phyloP scores from a whole-genome alignment of 768 basidiomycete genomes.

The Mycena latifolia region DNA sequence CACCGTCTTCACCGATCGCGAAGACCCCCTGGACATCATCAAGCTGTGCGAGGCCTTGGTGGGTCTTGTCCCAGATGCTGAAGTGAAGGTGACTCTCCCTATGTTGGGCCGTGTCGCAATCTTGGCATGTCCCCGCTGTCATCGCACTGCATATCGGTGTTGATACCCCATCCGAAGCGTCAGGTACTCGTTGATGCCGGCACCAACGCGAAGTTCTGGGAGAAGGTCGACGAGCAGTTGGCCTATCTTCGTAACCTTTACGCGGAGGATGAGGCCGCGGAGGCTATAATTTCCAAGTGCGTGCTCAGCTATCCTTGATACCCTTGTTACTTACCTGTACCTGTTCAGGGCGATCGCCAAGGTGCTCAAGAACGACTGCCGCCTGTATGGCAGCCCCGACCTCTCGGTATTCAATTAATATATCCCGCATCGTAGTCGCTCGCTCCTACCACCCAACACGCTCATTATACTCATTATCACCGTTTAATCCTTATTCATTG shows the following conservation, averaged over 20 bases:
- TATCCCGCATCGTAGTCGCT: neutral
- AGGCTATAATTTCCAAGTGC: conserved; percentile 9
- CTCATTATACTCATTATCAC: conserved; percentile 6
- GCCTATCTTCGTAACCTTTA: neutral
- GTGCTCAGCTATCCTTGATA: neutral
- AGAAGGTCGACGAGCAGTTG: conserved; percentile 21
- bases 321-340: neutral
- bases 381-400: conserved; percentile 16
- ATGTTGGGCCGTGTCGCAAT: conserved; percentile 23
- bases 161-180: conserved; percentile 3
- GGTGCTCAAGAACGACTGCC: conserved; percentile 25
- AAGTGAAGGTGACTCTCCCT: conserved; percentile 17
- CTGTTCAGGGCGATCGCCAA: conserved; percentile 11
- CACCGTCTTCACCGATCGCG: neutral
- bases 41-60: conserved; percentile 14
- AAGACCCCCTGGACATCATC: conserved; percentile 25
- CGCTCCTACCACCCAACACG: too few relatives aligned
- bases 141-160: too few relatives aligned
- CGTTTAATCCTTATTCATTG: neutral
- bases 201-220: conserved; percentile 13
- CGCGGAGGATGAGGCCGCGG: neutral
- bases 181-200: conserved; percentile 17
- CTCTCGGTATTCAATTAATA: conserved; percentile 8
- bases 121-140: conserved; percentile 4
- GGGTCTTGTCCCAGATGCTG: conserved; percentile 7